phyloP scores from a whole-genome alignment of 2,329 filamentous ascomycete species.

The Diaporthe eres region DNA sequence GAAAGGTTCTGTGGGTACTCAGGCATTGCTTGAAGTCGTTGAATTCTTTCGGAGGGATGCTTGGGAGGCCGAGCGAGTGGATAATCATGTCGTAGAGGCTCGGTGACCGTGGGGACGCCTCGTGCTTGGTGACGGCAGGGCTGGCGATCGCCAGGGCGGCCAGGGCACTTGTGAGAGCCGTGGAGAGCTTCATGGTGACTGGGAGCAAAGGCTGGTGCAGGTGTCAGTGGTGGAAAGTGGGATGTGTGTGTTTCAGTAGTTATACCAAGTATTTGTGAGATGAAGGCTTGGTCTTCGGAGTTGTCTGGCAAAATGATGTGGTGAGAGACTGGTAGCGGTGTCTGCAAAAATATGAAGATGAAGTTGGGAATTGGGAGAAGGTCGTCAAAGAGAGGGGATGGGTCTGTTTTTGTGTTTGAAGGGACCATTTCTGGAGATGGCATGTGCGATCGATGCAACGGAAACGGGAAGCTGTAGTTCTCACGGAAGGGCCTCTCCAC shows the following conservation, averaged over 20 bases:
- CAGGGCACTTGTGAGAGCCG: not conserved
- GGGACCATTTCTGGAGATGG: no score
- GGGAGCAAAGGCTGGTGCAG: not conserved
- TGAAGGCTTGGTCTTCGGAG: no score
- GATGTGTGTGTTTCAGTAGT: not conserved
- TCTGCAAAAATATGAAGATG: not conserved
- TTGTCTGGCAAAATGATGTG: not conserved
- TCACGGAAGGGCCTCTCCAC: not conserved
- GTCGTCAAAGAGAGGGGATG: no score
- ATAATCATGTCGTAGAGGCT: not conserved
- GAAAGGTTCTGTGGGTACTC: not conserved
- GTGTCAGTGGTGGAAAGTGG: not conserved
- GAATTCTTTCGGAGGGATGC: fast-evolving
- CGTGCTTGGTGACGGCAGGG: not conserved
- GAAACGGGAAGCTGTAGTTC: not conserved
- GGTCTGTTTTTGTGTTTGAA: not conserved
- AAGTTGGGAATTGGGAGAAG: not conserved
- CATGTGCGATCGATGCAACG: not conserved
- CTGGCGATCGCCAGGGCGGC: not conserved
- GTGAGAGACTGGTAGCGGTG: not conserved
- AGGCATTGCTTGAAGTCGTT: not conserved
- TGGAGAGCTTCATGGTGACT: not conserved
- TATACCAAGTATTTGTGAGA: not conserved
- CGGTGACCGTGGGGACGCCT: not conserved
- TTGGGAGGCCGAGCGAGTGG: not conserved